phyloP scores from a whole-genome alignment of 306 rosid genomes.

The Luffa aegyptiaca region DNA sequence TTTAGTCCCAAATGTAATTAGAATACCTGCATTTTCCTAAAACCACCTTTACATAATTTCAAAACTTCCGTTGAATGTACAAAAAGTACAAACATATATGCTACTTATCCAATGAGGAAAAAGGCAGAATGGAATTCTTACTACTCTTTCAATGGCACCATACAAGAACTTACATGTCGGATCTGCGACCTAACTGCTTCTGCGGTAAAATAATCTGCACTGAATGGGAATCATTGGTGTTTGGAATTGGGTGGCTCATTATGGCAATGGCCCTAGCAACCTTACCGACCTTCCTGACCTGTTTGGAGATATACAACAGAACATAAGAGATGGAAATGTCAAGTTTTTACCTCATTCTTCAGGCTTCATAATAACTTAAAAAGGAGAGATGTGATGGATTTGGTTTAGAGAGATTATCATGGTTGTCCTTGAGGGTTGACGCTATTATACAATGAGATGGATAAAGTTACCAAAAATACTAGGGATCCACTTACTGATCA shows the following conservation, averaged over 20 bases:
- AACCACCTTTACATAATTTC: not conserved
- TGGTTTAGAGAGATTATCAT: not conserved
- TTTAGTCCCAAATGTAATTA: too few species aligned
- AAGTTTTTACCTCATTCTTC: not conserved
- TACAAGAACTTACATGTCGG: slow-evolving; percentile 83
- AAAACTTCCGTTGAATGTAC: not conserved
- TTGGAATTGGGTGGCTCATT: slow-evolving; percentile 93
- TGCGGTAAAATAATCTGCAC: slow-evolving; percentile 95
- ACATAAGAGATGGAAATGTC: not conserved
- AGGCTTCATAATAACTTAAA: not conserved
- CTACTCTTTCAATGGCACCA: not conserved
- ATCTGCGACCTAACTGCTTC: slow-evolving; percentile 89
- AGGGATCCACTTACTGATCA: not conserved
- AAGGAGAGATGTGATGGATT: not conserved
- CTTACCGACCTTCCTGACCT: slow-evolving; percentile 92
- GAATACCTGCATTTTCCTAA: not conserved
- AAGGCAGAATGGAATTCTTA: not conserved
- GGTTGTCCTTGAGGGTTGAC: not conserved
- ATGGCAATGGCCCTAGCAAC: slow-evolving; percentile 98
- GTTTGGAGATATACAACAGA: slow-evolving; percentile 20
- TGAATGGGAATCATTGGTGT: slow-evolving; percentile 71
- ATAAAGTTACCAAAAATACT: not conserved
- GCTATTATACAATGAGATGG: not conserved
- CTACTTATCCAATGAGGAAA: not conserved
- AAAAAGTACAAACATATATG: not conserved